phyloP scores from a whole-genome alignment of 331 rosid genomes.

The Phaseolus coccineus region DNA sequence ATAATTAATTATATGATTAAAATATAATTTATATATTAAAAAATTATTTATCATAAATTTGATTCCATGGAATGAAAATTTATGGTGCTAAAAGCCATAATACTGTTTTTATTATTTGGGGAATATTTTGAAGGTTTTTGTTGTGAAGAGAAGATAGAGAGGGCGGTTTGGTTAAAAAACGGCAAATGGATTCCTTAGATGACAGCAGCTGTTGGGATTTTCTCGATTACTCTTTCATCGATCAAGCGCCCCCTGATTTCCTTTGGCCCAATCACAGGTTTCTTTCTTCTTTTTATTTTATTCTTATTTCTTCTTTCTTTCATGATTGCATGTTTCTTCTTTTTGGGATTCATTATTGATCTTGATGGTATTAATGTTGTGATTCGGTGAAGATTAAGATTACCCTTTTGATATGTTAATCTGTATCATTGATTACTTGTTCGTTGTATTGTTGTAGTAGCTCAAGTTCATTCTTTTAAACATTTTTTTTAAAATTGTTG shows the following conservation, averaged over 20 bases:
- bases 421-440: slow-evolving; percentile 13
- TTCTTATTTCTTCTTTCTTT: neutral
- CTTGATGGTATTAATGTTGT: neutral
- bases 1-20: too few relatives aligned
- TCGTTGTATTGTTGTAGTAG: neutral
- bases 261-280: slow-evolving; percentile 62
- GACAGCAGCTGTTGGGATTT: slow-evolving; percentile 61
- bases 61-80: too few relatives aligned
- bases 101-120: neutral
- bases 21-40: too few relatives aligned
- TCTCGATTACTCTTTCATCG: slow-evolving; percentile 61
- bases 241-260: slow-evolving; percentile 60
- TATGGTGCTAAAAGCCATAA: neutral
- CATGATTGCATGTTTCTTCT: neutral
- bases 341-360: slow-evolving; percentile 15
- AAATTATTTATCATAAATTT: too few relatives aligned
- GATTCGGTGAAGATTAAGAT: neutral
- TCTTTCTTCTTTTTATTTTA: neutral
- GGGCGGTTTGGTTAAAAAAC: slow-evolving; percentile 29
- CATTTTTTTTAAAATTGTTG: neutral
- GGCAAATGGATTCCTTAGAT: slow-evolving; percentile 63
- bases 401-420: slow-evolving; percentile 13
- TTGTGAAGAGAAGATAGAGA: neutral
- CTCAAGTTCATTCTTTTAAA: neutral
- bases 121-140: neutral